A percentile compares a stretch with the other conserved stretches of the same genome.
phyloP scores from a whole-genome alignment of 1,284 basidiomycete genomes.

The Tilletia indica region DNA sequence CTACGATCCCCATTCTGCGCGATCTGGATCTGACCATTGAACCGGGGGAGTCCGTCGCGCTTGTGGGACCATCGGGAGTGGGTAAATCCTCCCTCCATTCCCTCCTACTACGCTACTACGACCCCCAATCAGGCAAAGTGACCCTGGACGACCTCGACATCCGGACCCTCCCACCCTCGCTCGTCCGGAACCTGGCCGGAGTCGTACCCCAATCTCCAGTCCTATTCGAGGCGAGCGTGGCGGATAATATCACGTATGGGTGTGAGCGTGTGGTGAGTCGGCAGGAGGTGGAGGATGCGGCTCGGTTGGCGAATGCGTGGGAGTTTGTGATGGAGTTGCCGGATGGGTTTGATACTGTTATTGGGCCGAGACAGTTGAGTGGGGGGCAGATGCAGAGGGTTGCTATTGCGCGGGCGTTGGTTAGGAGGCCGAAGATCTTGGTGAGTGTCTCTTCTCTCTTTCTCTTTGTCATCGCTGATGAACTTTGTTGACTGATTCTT shows the following conservation, averaged over 20 bases:
- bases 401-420: conserved; percentile 60
- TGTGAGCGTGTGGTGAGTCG: conserved; percentile 64
- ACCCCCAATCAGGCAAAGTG: conserved; percentile 77
- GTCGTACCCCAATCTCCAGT: conserved; percentile 52
- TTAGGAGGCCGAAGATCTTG: conserved; percentile 59
- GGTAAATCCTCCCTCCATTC: conserved; percentile 84
- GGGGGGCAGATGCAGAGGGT: conserved; percentile 61
- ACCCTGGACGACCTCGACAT: conserved; percentile 80
- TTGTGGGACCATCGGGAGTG: conserved; percentile 56
- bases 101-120: conserved; percentile 86
- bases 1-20: conserved; percentile 54
- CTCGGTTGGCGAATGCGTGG: conserved; percentile 79
- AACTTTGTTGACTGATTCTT: conserved; percentile 28
- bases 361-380: conserved; percentile 53
- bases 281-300: conserved; percentile 81
- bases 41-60: conserved; percentile 52
- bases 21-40: conserved; percentile 55
- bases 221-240: conserved; percentile 73
- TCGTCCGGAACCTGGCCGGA: conserved; percentile 44
- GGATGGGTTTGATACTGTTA: conserved; percentile 72
- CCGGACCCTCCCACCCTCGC: conserved; percentile 66
- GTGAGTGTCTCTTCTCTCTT: conserved; percentile 44
- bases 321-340: conserved; percentile 92
- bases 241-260: conserved; percentile 90
- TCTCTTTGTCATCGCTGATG: no score